phyloP scores from a whole-genome alignment of 2,329 filamentous ascomycete species.

The Parastagonospora avenae region DNA sequence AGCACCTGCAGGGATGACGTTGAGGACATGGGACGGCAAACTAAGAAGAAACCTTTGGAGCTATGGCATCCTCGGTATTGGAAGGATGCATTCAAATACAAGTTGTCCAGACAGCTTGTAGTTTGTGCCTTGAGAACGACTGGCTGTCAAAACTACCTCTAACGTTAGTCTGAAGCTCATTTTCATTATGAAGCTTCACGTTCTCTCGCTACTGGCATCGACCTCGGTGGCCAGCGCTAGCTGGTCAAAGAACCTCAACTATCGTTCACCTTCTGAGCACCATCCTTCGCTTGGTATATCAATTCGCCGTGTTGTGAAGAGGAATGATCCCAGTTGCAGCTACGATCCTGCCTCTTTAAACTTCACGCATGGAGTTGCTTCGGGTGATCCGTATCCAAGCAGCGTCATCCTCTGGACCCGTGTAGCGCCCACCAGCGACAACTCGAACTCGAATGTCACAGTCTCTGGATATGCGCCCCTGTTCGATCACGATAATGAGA shows the following conservation, averaged over 20 bases:
- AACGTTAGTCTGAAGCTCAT: slow-evolving; percentile 3
- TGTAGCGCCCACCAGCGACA: slow-evolving; percentile 45
- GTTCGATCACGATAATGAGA: slow-evolving; percentile 60
- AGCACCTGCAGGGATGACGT: slow-evolving; percentile 4
- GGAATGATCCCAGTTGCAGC: slow-evolving; percentile 44
- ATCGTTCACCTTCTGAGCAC: slow-evolving; percentile 68
- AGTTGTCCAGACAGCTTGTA: slow-evolving; percentile 18
- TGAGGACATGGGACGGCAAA: neutral
- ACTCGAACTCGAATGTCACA: slow-evolving; percentile 53
- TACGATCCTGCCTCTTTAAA: slow-evolving; percentile 32
- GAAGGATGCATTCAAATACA: slow-evolving; percentile 19
- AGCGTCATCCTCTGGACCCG: slow-evolving; percentile 44
- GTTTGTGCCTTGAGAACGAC: slow-evolving; percentile 3
- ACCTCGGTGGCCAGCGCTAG: slow-evolving; percentile 26
- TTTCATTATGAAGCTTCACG: slow-evolving; percentile 33
- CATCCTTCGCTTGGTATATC: slow-evolving; percentile 68
- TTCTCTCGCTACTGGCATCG: slow-evolving; percentile 25
- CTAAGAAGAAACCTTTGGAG: neutral
- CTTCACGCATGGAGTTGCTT: slow-evolving; percentile 54
- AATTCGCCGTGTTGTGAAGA: slow-evolving; percentile 65
- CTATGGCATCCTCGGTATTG: neutral
- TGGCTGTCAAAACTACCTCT: neutral
- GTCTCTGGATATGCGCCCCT: slow-evolving; percentile 62
- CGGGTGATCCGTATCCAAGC: slow-evolving; percentile 53
- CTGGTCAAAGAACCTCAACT: slow-evolving; percentile 65